Evolutionary conservation across 441 rosid species (phyloP).

Genomic region (Arabidopsis hybrid): DNA sequence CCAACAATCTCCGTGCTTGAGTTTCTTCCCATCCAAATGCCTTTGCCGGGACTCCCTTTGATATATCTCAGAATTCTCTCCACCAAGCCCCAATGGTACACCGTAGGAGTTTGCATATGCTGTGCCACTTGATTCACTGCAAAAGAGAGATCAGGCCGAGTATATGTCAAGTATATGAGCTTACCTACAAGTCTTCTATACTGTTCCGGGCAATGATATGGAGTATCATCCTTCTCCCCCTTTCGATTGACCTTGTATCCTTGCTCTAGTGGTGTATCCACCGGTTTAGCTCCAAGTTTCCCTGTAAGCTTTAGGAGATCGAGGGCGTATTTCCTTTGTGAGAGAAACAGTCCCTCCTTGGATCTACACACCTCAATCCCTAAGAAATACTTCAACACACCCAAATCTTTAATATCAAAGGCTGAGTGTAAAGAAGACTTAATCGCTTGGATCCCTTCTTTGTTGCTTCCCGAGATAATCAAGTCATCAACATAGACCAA

Average conservation of each 20-base stretch:
- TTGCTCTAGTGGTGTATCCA: not conserved
- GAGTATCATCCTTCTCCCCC: not conserved
- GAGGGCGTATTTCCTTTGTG: not conserved
- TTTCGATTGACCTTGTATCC: not conserved
- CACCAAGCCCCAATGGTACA: not conserved
- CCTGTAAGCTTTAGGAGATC: not conserved
- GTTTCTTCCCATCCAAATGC: not conserved
- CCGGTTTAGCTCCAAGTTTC: not conserved
- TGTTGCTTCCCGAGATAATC: not conserved
- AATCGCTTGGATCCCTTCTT: not conserved
- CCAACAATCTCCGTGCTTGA: not conserved
- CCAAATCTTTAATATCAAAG: not conserved
- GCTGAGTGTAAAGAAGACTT: not conserved
- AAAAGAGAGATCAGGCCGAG: not conserved
- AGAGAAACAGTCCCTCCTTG: not conserved
- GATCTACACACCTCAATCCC: not conserved
- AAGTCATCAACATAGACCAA: not conserved
- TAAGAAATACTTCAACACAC: not conserved
- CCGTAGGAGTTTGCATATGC: not conserved
- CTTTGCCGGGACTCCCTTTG: not conserved
- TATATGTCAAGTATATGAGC: not conserved
- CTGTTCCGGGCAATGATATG: accelerated
- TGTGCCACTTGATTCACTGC: not conserved
- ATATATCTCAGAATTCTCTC: not conserved
- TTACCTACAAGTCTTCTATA: not conserved